A percentile compares a stretch with the other conserved stretches of the same genome.
Conservation (phyloP, 1,284 basidiomycete species). For the Trichosporon coremiiforme region DNA sequence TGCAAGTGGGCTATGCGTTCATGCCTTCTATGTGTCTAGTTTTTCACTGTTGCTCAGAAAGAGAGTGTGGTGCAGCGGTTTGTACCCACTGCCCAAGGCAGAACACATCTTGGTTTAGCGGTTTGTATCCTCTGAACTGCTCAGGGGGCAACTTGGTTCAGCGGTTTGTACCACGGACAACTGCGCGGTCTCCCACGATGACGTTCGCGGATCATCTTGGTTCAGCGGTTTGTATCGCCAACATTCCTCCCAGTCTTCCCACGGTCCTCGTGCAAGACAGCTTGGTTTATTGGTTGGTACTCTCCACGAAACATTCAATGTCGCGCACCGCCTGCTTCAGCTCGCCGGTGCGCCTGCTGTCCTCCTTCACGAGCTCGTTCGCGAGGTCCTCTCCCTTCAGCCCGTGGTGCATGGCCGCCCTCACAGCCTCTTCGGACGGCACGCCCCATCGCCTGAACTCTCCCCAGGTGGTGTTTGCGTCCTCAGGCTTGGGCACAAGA, state of each 20-base stretch:
- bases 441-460: constrained; percentile 10
- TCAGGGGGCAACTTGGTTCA: background rate
- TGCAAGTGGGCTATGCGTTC: background rate
- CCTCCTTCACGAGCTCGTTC: background rate
- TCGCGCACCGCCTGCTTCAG: constrained; percentile 1
- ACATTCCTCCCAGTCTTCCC: background rate
- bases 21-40: background rate
- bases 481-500: background rate
- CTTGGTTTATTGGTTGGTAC: background rate
- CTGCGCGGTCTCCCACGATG: too few relatives aligned
- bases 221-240: background rate
- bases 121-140: background rate
- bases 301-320: background rate
- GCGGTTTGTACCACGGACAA: background rate
- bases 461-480: background rate
- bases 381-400: background rate
- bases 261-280: background rate
- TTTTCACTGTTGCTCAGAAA: background rate
- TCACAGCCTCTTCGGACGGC: constrained; percentile 7
- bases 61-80: background rate
- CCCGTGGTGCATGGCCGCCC: background rate
- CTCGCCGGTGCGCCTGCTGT: background rate
- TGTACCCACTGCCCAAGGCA: background rate
- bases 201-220: background rate
- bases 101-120: background rate